A percentile compares a stretch with the other conserved stretches of the same genome.
Evolutionary conservation across 2,329 filamentous ascomycete species (phyloP).

Genomic region (Davidsoniella australis): DNA sequence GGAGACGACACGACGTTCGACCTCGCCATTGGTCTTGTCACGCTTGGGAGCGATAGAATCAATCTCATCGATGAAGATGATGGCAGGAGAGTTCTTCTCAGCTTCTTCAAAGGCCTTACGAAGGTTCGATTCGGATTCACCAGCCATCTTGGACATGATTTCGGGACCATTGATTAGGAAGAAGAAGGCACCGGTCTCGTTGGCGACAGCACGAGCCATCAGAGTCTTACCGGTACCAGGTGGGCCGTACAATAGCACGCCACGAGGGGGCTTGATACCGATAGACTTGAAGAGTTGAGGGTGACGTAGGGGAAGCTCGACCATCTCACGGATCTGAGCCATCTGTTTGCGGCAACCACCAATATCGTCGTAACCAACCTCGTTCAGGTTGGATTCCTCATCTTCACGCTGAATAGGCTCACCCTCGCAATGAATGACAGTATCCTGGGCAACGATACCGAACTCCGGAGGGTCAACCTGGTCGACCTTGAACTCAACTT

Average conservation of each 20-base stretch:
- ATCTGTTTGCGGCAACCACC: slow-evolving; percentile 99
- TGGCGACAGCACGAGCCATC: slow-evolving; percentile 96
- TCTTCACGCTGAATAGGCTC: slow-evolving; percentile 91
- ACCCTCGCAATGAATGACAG: slow-evolving; percentile 96
- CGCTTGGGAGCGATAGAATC: slow-evolving; percentile 98
- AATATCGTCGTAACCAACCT: slow-evolving; percentile 98
- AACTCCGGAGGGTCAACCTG: slow-evolving; percentile 98
- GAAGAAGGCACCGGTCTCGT: slow-evolving; percentile 98
- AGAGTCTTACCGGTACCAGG: slow-evolving; percentile 98
- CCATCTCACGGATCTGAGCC: slow-evolving; percentile 97
- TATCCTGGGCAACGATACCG: slow-evolving; percentile 96
- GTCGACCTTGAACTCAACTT: slow-evolving; percentile 98
- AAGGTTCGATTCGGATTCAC: slow-evolving; percentile 95
- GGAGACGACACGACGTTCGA: slow-evolving; percentile 94
- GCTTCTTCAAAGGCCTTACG: slow-evolving; percentile 99
- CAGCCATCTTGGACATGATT: slow-evolving; percentile 99
- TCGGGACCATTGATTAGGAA: slow-evolving; percentile 98
- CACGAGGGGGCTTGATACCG: slow-evolving; percentile 96
- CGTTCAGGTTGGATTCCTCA: slow-evolving; percentile 97
- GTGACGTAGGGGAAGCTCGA: slow-evolving; percentile 89
- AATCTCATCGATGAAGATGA: slow-evolving; percentile 99
- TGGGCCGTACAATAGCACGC: slow-evolving; percentile 90
- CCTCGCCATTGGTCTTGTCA: slow-evolving; percentile 98
- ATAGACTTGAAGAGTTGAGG: slow-evolving; percentile 99
- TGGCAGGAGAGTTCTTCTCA: slow-evolving; percentile 97